A percentile compares a stretch with the other conserved stretches of the same genome.
Conservation (phyloP, 2,329 filamentous ascomycete species). For the Talaromyces sp. region DNA sequence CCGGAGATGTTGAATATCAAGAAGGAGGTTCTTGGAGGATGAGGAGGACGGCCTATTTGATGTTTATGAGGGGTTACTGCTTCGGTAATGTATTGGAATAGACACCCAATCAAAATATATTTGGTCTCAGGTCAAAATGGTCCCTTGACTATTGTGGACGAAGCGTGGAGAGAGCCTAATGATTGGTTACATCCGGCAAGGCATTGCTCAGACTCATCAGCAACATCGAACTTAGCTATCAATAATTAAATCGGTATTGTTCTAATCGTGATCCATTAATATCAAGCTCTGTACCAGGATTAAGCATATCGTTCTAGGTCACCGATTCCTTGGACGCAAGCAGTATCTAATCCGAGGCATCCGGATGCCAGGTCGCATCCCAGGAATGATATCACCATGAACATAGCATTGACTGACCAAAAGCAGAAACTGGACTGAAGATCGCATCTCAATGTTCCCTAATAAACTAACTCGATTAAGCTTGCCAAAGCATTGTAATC, state of each 20-base stretch:
- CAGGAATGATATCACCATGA: conserved; percentile 9
- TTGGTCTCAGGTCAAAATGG: background rate
- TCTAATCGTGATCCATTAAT: background rate
- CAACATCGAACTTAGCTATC: background rate
- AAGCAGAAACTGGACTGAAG: too few relatives aligned
- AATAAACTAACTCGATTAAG: too few relatives aligned
- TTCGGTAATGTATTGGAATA: background rate
- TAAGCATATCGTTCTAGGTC: background rate
- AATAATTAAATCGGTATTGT: background rate
- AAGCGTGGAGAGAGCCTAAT: background rate
- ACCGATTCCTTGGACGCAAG: background rate
- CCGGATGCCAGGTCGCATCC: background rate
- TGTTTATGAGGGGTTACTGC: too few relatives aligned
- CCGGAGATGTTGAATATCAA: background rate
- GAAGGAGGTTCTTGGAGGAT: background rate
- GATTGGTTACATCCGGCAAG: background rate
- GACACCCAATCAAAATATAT: background rate
- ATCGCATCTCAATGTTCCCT: too few relatives aligned
- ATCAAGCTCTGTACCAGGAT: background rate
- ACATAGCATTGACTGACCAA: background rate
- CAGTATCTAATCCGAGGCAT: background rate
- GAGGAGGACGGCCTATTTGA: background rate
- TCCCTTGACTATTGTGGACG: background rate
- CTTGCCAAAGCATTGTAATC: background rate
- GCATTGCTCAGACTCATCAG: background rate